Conservation (phyloP, 306 rosid species). For the Gastrolobium villosum region DNA sequence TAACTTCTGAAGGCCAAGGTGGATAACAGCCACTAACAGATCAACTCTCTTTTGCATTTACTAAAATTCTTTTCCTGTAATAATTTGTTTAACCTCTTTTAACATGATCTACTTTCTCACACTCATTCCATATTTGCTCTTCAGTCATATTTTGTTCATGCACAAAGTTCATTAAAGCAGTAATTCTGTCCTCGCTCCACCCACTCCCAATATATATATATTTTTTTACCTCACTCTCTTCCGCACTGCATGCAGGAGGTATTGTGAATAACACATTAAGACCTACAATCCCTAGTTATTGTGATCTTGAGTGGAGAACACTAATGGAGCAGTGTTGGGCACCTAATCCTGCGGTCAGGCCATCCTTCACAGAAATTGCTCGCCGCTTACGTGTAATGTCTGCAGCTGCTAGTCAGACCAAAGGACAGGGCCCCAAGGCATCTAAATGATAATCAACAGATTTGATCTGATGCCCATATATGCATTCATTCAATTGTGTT, state of each 20-base stretch:
- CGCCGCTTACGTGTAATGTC: conserved; percentile 82
- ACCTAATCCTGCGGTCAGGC: conserved; percentile 88
- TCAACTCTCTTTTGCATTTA: background rate
- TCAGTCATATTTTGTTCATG: conserved; percentile 11
- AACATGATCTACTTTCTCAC: background rate
- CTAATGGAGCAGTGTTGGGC: conserved; percentile 99
- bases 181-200: background rate
- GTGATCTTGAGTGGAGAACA: conserved; percentile 85
- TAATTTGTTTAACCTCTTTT: conserved; percentile 1
- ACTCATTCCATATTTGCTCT: background rate
- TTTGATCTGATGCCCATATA: conserved; percentile 46
- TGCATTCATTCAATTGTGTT: conserved; percentile 56
- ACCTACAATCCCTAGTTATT: conserved; percentile 83
- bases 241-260: conserved; percentile 69
- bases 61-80: conserved; percentile 12
- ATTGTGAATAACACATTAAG: conserved; percentile 93
- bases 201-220: background rate
- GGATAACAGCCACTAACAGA: background rate
- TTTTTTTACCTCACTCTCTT: background rate
- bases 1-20: background rate
- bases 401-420: conserved; percentile 73
- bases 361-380: conserved; percentile 91
- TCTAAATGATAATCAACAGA: conserved; percentile 62
- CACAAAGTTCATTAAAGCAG: conserved; percentile 5
- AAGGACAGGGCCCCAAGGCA: conserved; percentile 78